phyloP scores from a whole-genome alignment of 768 basidiomycete genomes.

The Artomyces pyxidatus region DNA sequence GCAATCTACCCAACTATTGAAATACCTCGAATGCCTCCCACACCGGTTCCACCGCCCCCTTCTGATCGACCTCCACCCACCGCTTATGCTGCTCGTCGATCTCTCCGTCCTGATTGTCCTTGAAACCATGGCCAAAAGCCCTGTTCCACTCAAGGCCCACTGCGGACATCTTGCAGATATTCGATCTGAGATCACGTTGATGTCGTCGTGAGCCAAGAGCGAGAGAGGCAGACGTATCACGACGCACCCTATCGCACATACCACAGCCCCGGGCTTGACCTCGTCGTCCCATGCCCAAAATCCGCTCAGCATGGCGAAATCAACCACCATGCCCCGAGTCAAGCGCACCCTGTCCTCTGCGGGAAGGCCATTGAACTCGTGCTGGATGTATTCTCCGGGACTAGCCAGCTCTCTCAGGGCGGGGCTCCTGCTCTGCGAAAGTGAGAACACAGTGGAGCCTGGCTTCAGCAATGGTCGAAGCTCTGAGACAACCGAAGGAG shows the following conservation, averaged over 20 bases:
- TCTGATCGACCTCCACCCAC: slow-evolving; percentile 64
- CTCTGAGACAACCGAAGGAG: slow-evolving; percentile 34
- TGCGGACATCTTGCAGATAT: slow-evolving; percentile 49
- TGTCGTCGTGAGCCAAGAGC: not conserved
- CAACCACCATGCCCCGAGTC: slow-evolving; percentile 59
- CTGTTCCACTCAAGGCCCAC: slow-evolving; percentile 56
- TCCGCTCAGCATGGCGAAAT: slow-evolving; percentile 59
- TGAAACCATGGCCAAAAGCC: slow-evolving; percentile 46
- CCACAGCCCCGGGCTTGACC: slow-evolving; percentile 38
- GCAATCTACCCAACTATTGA: not conserved
- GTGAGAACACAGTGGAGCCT: slow-evolving; percentile 35
- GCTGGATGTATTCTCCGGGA: slow-evolving; percentile 45
- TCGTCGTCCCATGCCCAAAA: slow-evolving; percentile 44
- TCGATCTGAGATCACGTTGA: slow-evolving; percentile 38
- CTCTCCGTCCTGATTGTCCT: slow-evolving; percentile 29
- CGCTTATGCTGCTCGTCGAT: slow-evolving; percentile 37
- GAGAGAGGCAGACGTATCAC: not conserved
- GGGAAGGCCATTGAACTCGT: slow-evolving; percentile 36
- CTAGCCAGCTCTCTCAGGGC: slow-evolving; percentile 42
- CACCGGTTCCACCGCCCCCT: slow-evolving; percentile 43
- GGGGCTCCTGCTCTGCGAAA: slow-evolving; percentile 33
- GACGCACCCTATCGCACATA: slow-evolving; percentile 53
- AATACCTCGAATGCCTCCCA: slow-evolving; percentile 57
- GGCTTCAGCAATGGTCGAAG: slow-evolving; percentile 32
- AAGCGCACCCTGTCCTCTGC: slow-evolving; percentile 34